Evolutionary conservation across 2,329 filamentous ascomycete species (phyloP), one percentile per base, ranked within the genome.

Genomic region (Colletotrichum neosansevieriae): DNA sequence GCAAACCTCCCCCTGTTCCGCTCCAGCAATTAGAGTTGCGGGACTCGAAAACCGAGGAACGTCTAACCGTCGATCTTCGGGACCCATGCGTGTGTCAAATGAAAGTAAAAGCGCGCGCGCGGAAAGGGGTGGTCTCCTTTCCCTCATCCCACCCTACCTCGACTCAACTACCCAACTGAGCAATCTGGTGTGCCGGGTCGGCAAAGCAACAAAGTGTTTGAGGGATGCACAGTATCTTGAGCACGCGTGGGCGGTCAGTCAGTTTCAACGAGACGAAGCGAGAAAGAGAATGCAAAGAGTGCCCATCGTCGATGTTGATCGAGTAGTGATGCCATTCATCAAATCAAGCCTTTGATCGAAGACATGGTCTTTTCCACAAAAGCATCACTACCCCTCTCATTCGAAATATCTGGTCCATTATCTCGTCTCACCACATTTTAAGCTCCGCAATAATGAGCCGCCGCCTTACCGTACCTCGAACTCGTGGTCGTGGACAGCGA

Each of bases 1-100:
- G 24, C 21, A 15, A n/a, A 50, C 29, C 50, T 17, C 17, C 3
- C 32, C 54, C n/a, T 24, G 36, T 21, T 38, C 34, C 29, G 15
- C 34, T 24, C 19, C 50, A 24, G 40, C 58, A 57, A 13, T 49
- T 68, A 68, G 66, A 68, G 66, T 68, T 68, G 66, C 66, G 66
- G 66, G 61, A 59, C 54, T 56, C 34, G 34, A 47, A 45, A 54
- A 56, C 47, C 65, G 32, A 59, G 61, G 61, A 54, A 56, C 54
- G 54, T 51, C 36, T 54, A 65, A 54, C 61, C 54, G 54, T 60
- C 54, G 61, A 68, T 65, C 66, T 51, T 29, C 54, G 42, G 61
- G 45, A 49, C 56, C 61, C 54, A 68, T 65, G 66, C 61, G 49
- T 56, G 54, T 51, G 61, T 68, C 54, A 56, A 54, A 38, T 34